Evolutionary conservation across 768 basidiomycete species (phyloP).

Genomic region (Clathrus columnatus): DNA sequence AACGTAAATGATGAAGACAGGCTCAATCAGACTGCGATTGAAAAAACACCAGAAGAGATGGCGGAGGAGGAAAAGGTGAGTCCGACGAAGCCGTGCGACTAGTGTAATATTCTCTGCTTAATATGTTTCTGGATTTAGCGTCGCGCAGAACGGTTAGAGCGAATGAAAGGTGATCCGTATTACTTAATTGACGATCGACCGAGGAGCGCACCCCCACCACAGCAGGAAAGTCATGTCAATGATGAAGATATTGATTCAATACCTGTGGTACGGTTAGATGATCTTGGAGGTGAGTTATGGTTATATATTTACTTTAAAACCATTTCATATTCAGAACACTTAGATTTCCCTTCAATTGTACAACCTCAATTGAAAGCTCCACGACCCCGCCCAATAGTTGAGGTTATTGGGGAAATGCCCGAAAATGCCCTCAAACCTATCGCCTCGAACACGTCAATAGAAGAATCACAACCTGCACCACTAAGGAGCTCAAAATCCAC

Average conservation of each 20-base stretch:
- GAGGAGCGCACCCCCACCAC: constrained; percentile 21
- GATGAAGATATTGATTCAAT: constrained; percentile 79
- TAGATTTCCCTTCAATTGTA: constrained; percentile 38
- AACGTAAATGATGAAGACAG: constrained; percentile 24
- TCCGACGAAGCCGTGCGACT: constrained; percentile 11
- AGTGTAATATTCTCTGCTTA: background rate
- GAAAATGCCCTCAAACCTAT: constrained; percentile 31
- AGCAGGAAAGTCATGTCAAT: constrained; percentile 3
- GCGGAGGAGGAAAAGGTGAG: constrained; percentile 57
- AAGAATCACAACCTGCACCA: constrained; percentile 16
- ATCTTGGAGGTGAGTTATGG: constrained; percentile 27
- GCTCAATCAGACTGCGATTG: constrained; percentile 22
- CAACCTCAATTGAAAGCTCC: constrained; percentile 32
- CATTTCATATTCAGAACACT: constrained; percentile 20
- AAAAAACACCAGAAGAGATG: constrained; percentile 47
- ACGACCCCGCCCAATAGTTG: constrained; percentile 49
- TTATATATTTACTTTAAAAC: background rate
- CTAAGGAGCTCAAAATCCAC: constrained; percentile 15
- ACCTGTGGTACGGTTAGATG: constrained; percentile 80
- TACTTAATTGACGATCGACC: constrained; percentile 68
- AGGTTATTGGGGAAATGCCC: constrained; percentile 83
- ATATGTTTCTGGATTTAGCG: constrained; percentile 35
- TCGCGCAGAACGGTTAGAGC: constrained; percentile 65
- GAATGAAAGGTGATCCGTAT: constrained; percentile 81
- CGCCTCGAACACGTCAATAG: constrained; percentile 7